Conservation (phyloP, 2,329 filamentous ascomycete genomes). For the Juglanconis oblonga region DNA sequence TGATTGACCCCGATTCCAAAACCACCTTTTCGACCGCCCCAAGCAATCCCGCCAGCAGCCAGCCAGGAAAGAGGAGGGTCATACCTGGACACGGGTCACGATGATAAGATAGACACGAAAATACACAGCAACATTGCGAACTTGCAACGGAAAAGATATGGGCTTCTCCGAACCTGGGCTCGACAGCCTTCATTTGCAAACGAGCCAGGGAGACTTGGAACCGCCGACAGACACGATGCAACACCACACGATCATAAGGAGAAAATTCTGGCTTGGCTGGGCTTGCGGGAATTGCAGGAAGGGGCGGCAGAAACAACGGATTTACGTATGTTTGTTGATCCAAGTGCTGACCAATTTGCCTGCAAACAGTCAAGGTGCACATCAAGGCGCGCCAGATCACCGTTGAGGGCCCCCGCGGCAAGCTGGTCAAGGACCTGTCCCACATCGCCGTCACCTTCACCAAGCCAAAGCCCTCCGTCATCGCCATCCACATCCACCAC, state of each 20-base stretch:
- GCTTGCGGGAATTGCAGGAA: background rate
- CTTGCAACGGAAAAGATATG: background rate
- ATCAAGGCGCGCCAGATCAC: conserved; percentile 97
- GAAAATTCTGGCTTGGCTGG: conserved; percentile 2
- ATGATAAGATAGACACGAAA: background rate
- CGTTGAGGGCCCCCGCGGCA: conserved; percentile 96
- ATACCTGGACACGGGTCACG: background rate
- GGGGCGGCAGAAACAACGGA: background rate
- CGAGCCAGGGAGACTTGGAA: background rate
- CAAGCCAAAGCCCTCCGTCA: conserved; percentile 76
- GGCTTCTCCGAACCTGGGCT: background rate
- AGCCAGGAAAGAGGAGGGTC: conserved; percentile 16
- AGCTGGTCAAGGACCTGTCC: conserved; percentile 94
- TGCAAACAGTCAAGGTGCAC: conserved; percentile 79
- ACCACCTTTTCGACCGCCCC: background rate
- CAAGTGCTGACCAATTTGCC: conserved; percentile 29
- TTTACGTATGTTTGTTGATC: background rate
- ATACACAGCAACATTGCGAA: background rate
- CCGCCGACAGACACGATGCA: background rate
- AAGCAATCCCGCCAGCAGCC: conserved; percentile 4
- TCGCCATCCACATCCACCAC: conserved; percentile 99
- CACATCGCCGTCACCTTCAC: conserved; percentile 97
- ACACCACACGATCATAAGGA: background rate
- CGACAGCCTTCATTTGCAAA: background rate
- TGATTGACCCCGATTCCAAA: conserved; percentile 18